These are phyloP conservation scores for Penicillium lagena DNA, from an alignment of 495 filamentous ascomycete genomes.

Conservation along the genomic window DNA sequence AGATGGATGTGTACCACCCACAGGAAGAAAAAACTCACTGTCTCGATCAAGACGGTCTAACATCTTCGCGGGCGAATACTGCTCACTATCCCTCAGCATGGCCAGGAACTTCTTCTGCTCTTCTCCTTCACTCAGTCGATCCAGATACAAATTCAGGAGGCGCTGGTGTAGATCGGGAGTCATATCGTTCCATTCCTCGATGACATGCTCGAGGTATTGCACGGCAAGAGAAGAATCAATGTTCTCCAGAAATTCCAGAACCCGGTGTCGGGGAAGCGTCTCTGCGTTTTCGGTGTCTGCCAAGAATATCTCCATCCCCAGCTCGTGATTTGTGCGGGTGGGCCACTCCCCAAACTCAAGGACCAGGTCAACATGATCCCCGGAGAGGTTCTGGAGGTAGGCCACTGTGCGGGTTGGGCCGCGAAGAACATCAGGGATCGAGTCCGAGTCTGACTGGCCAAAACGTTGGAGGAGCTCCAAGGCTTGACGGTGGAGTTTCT, in stretches of 20 bases:
- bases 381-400: conserved; percentile 85
- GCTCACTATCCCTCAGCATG: conserved; percentile 68
- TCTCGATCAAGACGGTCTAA: conserved; percentile 71
- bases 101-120: conserved; percentile 60
- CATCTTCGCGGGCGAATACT: conserved; percentile 74
- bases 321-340: conserved; percentile 56
- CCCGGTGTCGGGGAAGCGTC: conserved; percentile 68
- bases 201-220: conserved; percentile 85
- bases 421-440: conserved; percentile 1
- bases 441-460: conserved; percentile 59
- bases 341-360: conserved; percentile 92
- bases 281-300: conserved; percentile 94
- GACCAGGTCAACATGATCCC: conserved; percentile 84
- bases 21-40: conserved; percentile 42
- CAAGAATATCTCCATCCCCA: conserved; percentile 94
- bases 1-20: neutral
- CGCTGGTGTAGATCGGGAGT: conserved; percentile 83
- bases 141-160: conserved; percentile 70
- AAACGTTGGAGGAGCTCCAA: conserved; percentile 78
- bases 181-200: conserved; percentile 76
- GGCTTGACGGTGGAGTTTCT: conserved; percentile 85
- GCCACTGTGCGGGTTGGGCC: conserved; percentile 78
- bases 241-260: conserved; percentile 64
- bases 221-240: conserved; percentile 68
- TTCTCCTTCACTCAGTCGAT: conserved; percentile 39